Conservation (phyloP, 2,329 filamentous ascomycete genomes). For the Tolypocladium album region DNA sequence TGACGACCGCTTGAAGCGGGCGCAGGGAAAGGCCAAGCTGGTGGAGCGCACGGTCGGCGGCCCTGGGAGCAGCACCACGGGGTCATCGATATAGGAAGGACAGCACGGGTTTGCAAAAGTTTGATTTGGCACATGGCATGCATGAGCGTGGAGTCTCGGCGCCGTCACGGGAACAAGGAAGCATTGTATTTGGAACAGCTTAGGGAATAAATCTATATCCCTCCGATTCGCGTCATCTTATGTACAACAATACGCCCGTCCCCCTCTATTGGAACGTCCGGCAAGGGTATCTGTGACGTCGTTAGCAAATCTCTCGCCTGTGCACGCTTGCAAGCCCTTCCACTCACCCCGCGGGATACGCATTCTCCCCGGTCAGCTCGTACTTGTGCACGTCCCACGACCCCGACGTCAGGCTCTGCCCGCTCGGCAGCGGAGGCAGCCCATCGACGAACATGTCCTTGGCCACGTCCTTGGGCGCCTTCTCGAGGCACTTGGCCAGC, state of each 20-base stretch:
- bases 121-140: not conserved
- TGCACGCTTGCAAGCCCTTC: not conserved
- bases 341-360: constrained; percentile 61
- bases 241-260: constrained; percentile 16
- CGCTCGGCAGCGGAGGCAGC: constrained; percentile 75
- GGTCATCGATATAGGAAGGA: not conserved
- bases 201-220: constrained; percentile 16
- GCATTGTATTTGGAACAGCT: constrained; percentile 2
- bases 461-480: constrained; percentile 40
- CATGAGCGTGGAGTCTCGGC: not conserved
- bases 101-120: not conserved
- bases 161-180: not conserved
- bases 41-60: constrained; percentile 59
- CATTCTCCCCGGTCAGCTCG: constrained; percentile 50
- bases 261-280: constrained; percentile 43
- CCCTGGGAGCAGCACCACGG: not conserved
- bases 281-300: constrained; percentile 47
- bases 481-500: constrained; percentile 62
- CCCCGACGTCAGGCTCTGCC: constrained; percentile 44
- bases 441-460: constrained; percentile 63
- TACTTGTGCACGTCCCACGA: constrained; percentile 61
- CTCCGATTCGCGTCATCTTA: constrained; percentile 13
- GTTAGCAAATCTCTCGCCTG: constrained; percentile 16
- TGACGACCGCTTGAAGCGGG: constrained; percentile 78
- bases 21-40: constrained; percentile 73